phyloP scores from a whole-genome alignment of 768 basidiomycete species.

The Calocybe indica region DNA sequence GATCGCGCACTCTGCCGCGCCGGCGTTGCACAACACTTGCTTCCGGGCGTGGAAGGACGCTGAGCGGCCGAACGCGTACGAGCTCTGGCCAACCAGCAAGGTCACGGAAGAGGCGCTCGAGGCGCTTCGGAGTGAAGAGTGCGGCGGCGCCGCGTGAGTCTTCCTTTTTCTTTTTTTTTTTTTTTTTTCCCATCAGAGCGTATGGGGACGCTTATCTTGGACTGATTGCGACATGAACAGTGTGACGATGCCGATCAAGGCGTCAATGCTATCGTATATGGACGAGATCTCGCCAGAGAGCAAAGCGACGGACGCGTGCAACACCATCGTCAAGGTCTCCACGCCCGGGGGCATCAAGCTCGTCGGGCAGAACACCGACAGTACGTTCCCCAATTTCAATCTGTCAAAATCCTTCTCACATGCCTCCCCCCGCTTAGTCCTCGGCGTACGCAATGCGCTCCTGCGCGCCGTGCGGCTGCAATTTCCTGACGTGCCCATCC shows the following conservation, averaged over 20 bases:
- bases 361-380: conserved; percentile 31
- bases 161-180: neutral
- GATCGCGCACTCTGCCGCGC: conserved; percentile 27
- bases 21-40: conserved; percentile 23
- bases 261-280: conserved; percentile 24
- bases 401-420: neutral
- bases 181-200: neutral
- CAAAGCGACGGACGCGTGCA: conserved; percentile 23
- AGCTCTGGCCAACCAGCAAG: conserved; percentile 25
- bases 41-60: conserved; percentile 16
- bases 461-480: conserved; percentile 20
- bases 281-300: conserved; percentile 27
- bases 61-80: conserved; percentile 15
- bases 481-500: conserved; percentile 11
- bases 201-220: neutral
- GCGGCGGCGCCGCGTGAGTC: conserved; percentile 28
- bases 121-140: conserved; percentile 15
- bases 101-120: conserved; percentile 22
- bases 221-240: conserved; percentile 6
- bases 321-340: conserved; percentile 29
- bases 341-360: conserved; percentile 18
- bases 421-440: conserved; percentile 11
- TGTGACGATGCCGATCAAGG: conserved; percentile 32
- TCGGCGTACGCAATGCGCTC: conserved; percentile 28
- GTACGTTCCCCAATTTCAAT: conserved; percentile 8